Percentiles rank a stretch among this genome's conserved stretches.
Conservation (phyloP, 495 filamentous ascomycete species). For the Trichocladium uniseriatum region DNA sequence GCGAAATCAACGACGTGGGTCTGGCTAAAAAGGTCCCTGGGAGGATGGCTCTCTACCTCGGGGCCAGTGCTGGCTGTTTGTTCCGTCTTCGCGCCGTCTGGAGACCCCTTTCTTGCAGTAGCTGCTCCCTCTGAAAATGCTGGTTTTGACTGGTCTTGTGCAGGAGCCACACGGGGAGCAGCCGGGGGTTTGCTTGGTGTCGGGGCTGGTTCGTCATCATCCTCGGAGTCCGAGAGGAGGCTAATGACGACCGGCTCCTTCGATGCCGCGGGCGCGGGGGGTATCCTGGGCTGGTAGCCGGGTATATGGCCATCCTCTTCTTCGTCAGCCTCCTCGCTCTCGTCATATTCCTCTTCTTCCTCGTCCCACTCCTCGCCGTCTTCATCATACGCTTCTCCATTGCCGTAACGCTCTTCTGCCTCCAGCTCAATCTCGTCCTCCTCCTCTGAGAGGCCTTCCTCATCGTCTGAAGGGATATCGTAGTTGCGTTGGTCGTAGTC, state of each 20-base stretch:
- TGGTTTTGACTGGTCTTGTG: background rate
- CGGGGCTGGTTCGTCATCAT: slow-evolving; percentile 16
- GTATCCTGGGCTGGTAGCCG: background rate
- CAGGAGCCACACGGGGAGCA: background rate
- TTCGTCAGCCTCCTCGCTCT: slow-evolving; percentile 19
- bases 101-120: background rate
- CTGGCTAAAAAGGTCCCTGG: background rate
- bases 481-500: slow-evolving; percentile 27
- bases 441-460: slow-evolving; percentile 30
- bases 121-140: background rate
- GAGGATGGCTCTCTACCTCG: background rate
- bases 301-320: slow-evolving; percentile 11
- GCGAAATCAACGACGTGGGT: slow-evolving; percentile 19
- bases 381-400: slow-evolving; percentile 23
- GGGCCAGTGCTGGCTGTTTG: background rate
- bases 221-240: slow-evolving; percentile 32
- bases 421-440: slow-evolving; percentile 24
- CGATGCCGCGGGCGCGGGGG: background rate
- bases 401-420: slow-evolving; percentile 9
- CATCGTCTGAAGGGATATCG: slow-evolving; percentile 20
- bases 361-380: slow-evolving; percentile 22
- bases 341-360: slow-evolving; percentile 19
- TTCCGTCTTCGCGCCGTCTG: background rate
- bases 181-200: slow-evolving; percentile 6
- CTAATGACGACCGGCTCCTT: slow-evolving; percentile 28